Evolutionary conservation across 805 yeast species (phyloP), one percentile per base, ranked within the genome.

Genomic region (Tetrapisispora nanseiensis): DNA sequence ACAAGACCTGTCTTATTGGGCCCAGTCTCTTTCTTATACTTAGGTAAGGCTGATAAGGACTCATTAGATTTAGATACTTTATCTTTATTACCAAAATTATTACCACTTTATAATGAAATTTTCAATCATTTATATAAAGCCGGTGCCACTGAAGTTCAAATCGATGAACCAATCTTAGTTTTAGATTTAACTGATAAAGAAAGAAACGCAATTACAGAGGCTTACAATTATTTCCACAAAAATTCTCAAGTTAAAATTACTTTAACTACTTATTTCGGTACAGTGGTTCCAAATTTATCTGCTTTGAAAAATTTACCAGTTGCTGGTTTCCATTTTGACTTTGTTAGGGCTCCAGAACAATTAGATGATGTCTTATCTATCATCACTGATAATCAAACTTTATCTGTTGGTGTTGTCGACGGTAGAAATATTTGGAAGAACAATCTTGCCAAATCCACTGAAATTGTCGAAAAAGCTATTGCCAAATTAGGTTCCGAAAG

Each of bases 381-480:
- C 60, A 70, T 90, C 46, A 65, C 74, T 53, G 76, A 71, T 51
- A 70, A 78, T 52, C 95, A 92, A 75, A 71, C 74, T 51, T 75
- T 92, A 63, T 90, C 97, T 49, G 95, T 83, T 54, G 98, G 98
- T 86, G 78, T 92, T 59, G 89, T 92, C 62, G 94, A 87, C 62
- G 98, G 98, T 73, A 87, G 98, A 80, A 92, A 92, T 82, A 86
- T 92, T 72, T 92, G 98, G 98, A 92, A 92, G 80, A 82, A 95
- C 69, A 83, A 92, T 76, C 86, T 82, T 63, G 67, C 92, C 62
- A 79, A 80, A 71, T 94, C 98, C 55, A 71, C 87, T 63, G 84
- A 70, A 51, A 65, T 82, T 51, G 95, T 86, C 59, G 73, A 82
- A 66, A 75, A 78, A 69, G 97, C 95, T 57, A 75, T 86, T 62